Base-by-base conservation (phyloP, 129 eudicot species). In the Deinandra increscens region DNA sequence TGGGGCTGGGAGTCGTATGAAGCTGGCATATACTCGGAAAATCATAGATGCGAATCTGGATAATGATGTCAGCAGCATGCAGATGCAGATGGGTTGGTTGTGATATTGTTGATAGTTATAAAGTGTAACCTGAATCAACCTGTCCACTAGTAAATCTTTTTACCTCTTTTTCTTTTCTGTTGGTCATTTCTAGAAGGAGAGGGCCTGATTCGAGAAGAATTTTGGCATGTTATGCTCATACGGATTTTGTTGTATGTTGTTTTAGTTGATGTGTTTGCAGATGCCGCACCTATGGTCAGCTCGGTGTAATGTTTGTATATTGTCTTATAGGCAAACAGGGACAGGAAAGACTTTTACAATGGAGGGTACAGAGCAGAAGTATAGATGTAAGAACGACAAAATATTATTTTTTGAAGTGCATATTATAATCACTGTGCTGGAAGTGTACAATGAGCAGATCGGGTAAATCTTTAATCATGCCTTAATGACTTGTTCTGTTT, bases 301-400 rank as follows among this genome's bases (percentile, higher is more conserved):
- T 81, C 85, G 3, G 85, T 81, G 36, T 81, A 81, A 77, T 73
- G 82, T 81, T 20, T 81, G 85, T 34, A 81, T 81, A 60, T 81
- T 81, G 73, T 80, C 82, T 17, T 81, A 81, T 20, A 82, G 85
- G 41, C 80, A 81, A 73, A 81, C 85, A 19, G 80, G 85, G 70
- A 77, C 85, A 11, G 79, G 85, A 60, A 81, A 81, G 69, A 81
- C 85, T 19, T 81, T 76, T 60, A 81, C 85, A 54, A 81, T 81
- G 85, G 82, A 81, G 80, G 85, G 85, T 46, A 81, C 82, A 29
- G 79, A 77, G 70, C 58, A 36, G 59, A n/a, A n/a, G n/a, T n/a
- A n/a, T n/a, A n/a, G n/a, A n/a, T n/a, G n/a, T n/a, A n/a, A n/a
- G n/a, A n/a, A n/a, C n/a, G n/a, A n/a, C n/a, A n/a, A n/a, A n/a